Percentiles rank a stretch among this genome's conserved stretches.
Conservation (phyloP, 2,329 filamentous ascomycete species). For the Cadophora luteo-olivacea region DNA sequence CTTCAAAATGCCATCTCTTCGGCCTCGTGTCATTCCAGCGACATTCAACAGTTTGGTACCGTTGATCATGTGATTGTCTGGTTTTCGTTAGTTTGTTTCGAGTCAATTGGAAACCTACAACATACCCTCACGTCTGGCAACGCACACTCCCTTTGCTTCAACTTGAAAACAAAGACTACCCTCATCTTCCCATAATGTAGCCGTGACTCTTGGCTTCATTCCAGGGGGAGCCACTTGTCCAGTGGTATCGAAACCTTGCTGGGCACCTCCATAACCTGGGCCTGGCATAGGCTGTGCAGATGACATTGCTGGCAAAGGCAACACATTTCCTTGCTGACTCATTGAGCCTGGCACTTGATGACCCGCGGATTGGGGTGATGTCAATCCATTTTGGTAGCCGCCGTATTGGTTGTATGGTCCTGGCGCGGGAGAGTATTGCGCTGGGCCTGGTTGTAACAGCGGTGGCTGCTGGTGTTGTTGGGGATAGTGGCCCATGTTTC, state of each 20-base stretch:
- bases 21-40: conserved; percentile 94
- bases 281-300: conserved; percentile 54
- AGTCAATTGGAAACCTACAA: conserved; percentile 53
- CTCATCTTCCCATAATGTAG: conserved; percentile 97
- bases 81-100: conserved; percentile 75
- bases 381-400: conserved; percentile 76
- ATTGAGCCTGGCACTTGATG: conserved; percentile 75
- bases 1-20: conserved; percentile 93
- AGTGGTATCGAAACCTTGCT: conserved; percentile 75
- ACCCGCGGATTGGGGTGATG: conserved; percentile 76
- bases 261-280: conserved; percentile 53
- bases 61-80: conserved; percentile 99
- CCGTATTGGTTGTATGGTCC: conserved; percentile 71
- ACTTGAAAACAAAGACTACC: conserved; percentile 98
- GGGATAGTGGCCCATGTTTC: conserved; percentile 77
- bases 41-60: conserved; percentile 96
- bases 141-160: conserved; percentile 93
- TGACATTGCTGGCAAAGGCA: conserved; percentile 67
- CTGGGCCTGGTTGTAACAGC: conserved; percentile 74
- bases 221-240: conserved; percentile 91
- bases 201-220: conserved; percentile 95
- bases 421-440: conserved; percentile 67
- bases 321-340: conserved; percentile 67
- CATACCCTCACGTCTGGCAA: conserved; percentile 88
- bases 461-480: conserved; percentile 74